Evolutionary conservation across 176 grass and related monocot species (phyloP), one percentile per base, ranked within the genome.

Genomic region (Panicum miliaceum): DNA sequence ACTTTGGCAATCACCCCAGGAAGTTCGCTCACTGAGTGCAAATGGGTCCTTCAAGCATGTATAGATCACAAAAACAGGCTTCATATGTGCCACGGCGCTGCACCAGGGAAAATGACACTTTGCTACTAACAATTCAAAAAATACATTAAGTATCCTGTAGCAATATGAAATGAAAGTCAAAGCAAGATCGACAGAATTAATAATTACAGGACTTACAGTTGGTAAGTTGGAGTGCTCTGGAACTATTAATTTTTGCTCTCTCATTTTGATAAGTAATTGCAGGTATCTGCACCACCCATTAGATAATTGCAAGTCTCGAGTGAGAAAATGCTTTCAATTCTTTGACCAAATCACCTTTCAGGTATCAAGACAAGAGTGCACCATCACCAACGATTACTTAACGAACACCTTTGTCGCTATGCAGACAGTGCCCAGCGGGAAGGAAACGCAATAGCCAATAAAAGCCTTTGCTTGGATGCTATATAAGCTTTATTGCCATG

Each of bases 381-480:
- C 18, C 50, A 82, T 90, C 89, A 87, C 63, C 80, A 83, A 50
- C 67, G 27, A 79, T 86, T 83, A 81, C 38, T 86, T 79, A 86
- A 83, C 73, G 18, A 58, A 52, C 42, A 73, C 5, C 74, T 78
- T 60, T 75, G 74, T 73, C 82, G n/a, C 19, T 79, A 86, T 13
- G 59, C 66, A 75, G 75, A 84, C 69, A 87, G 61, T 87, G 75
- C 75, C 51, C 73, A 80, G 80, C 80, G 81, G 89, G 52, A 75
- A 86, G 68, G 63, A 75, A 87, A 90, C 29, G 52, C 61, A 90
- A 75, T 68, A 84, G 61, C 84, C 61, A 79, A 84, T 69, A 84
- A 84, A 83, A 87, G 42, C 61, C 80, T 20, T 63, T 80, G 42
- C 52, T 80, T 87, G 68, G 61, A 74, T 84, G 25, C 50, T 80